phyloP scores from a whole-genome alignment of 148 eudicot genomes.

The Rhododendron ferrugineum region DNA sequence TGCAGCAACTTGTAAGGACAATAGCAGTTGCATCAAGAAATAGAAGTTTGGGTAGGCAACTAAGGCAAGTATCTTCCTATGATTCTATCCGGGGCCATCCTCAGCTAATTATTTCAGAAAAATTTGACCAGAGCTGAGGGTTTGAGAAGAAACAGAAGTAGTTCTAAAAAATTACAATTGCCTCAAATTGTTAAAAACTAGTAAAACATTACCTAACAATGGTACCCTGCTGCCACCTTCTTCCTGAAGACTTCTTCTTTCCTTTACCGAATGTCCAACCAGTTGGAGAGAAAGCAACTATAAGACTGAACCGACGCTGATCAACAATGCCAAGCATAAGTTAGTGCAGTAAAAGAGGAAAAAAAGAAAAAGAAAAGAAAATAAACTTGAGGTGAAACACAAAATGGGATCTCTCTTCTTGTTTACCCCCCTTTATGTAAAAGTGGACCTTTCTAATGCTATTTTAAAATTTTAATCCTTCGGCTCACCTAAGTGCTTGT shows the following conservation, averaged over 20 bases:
- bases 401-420: not conserved
- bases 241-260: slow-evolving; percentile 69
- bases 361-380: not conserved
- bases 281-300: slow-evolving; percentile 92
- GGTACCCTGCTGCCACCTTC: slow-evolving; percentile 94
- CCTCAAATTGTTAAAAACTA: not conserved
- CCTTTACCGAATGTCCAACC: slow-evolving; percentile 96
- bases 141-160: not conserved
- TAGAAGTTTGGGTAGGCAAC: not conserved
- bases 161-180: not conserved
- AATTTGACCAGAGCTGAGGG: not conserved
- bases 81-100: not conserved
- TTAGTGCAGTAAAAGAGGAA: not conserved
- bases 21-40: not conserved
- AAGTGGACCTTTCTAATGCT: slow-evolving; percentile 1
- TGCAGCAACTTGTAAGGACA: not conserved
- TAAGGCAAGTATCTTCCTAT: not conserved
- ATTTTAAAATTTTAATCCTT: not conserved
- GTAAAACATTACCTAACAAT: slow-evolving; percentile 60
- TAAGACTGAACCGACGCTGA: slow-evolving; percentile 70
- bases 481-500: not conserved
- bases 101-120: not conserved
- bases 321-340: slow-evolving; percentile 9
- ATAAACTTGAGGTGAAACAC: not conserved
- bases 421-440: not conserved